Evolutionary conservation across 1,284 basidiomycete genomes (phyloP).

Genomic region (Ceratobasidium theobromae): DNA sequence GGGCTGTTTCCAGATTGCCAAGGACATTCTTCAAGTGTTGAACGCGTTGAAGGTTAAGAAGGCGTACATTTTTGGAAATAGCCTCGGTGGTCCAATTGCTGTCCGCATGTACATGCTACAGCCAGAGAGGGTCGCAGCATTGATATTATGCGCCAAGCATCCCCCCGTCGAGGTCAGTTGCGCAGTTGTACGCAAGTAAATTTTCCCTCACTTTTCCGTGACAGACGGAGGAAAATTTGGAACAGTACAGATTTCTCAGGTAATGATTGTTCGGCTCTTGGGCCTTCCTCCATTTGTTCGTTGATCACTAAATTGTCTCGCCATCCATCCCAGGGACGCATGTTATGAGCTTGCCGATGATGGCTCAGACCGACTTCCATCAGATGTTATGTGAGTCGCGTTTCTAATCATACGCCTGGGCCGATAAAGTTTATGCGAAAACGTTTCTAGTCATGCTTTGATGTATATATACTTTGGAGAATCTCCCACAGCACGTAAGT

Average conservation of each 20-base stretch:
- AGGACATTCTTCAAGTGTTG: conserved; percentile 34
- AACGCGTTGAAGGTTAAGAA: conserved; percentile 33
- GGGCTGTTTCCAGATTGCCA: conserved; percentile 30
- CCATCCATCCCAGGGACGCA: conserved; percentile 30
- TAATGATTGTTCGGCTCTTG: background rate
- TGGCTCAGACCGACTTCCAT: conserved; percentile 35
- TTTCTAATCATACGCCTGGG: background rate
- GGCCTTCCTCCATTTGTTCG: background rate
- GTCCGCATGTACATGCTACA: conserved; percentile 29
- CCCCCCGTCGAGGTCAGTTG: conserved; percentile 34
- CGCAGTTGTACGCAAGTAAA: background rate
- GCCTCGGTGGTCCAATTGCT: conserved; percentile 30
- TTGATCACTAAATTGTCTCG: background rate
- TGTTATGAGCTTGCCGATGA: conserved; percentile 36
- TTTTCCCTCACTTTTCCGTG: background rate
- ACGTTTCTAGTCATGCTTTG: conserved; percentile 23
- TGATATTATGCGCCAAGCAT: conserved; percentile 35
- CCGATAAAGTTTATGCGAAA: background rate
- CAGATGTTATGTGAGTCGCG: conserved; percentile 33
- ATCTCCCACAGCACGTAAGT: conserved; percentile 33
- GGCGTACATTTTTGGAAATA: conserved; percentile 35
- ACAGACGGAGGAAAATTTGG: conserved; percentile 36
- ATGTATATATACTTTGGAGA: conserved; percentile 37
- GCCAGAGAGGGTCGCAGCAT: conserved; percentile 29
- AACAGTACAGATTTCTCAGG: conserved; percentile 36